Evolutionary conservation across 257 asterid species (phyloP).

Genomic region (Fraxinus anomala): DNA sequence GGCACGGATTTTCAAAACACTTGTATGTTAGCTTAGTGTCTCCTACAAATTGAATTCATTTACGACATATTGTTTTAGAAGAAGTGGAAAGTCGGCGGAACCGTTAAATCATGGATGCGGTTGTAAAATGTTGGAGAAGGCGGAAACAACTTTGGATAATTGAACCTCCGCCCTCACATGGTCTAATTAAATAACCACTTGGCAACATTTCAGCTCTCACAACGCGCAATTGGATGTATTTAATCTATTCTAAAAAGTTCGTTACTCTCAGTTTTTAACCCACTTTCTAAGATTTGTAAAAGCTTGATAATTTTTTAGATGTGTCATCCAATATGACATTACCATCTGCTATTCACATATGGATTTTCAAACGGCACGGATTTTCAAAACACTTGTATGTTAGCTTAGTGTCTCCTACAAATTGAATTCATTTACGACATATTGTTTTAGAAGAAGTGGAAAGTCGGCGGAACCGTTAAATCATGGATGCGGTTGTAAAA

Average conservation of each 20-base stretch:
- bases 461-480: not conserved
- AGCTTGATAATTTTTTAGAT: not conserved
- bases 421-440: not conserved
- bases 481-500: not conserved
- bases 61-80: not conserved
- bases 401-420: not conserved
- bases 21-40: no score
- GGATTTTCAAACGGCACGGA: not conserved
- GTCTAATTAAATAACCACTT: constrained; percentile 86
- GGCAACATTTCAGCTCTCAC: constrained; percentile 89
- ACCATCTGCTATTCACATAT: not conserved
- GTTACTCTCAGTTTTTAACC: not conserved
- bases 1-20: not conserved
- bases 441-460: not conserved
- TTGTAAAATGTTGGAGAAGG: not conserved
- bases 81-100: not conserved
- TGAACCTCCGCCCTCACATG: constrained; percentile 93
- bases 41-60: not conserved
- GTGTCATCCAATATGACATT: not conserved
- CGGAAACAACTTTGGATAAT: constrained; percentile 46
- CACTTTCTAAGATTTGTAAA: not conserved
- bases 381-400: not conserved
- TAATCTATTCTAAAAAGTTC: not conserved
- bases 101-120: not conserved
- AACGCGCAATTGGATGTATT: constrained; percentile 10